Conservation (phyloP, 345 rosid species). For the Moricandia moricandioides region DNA sequence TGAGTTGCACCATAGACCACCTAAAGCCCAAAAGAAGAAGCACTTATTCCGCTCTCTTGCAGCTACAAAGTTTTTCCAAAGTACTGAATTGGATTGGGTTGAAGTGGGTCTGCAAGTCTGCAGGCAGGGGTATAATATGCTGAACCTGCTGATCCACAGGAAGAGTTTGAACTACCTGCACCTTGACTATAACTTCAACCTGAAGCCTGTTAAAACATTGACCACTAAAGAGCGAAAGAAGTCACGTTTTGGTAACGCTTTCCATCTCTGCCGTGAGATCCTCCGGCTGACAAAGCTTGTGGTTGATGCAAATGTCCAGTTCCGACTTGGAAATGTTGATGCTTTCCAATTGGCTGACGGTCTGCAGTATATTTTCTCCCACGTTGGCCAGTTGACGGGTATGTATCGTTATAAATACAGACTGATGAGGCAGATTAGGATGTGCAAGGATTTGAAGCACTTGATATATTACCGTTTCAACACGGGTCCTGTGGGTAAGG, state of each 20-base stretch:
- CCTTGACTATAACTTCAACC: slow-evolving; percentile 91
- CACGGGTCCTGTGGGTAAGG: slow-evolving; percentile 98
- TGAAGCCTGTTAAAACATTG: slow-evolving; percentile 98
- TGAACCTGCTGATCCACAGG: slow-evolving; percentile 92
- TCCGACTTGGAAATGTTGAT: slow-evolving; percentile 94
- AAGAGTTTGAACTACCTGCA: slow-evolving; percentile 93
- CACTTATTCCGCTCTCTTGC: slow-evolving; percentile 94
- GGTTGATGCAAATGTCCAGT: slow-evolving; percentile 97
- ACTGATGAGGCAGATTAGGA: slow-evolving; percentile 94
- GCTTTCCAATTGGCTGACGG: slow-evolving; percentile 99
- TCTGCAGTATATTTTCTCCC: slow-evolving; percentile 91
- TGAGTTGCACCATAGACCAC: slow-evolving; percentile 98
- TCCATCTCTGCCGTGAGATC: slow-evolving; percentile 98
- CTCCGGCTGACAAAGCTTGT: slow-evolving; percentile 94
- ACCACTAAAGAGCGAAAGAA: slow-evolving; percentile 97
- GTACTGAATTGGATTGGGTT: slow-evolving; percentile 98
- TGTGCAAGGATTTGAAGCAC: slow-evolving; percentile 98
- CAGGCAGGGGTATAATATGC: slow-evolving; percentile 98
- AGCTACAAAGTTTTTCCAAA: slow-evolving; percentile 97
- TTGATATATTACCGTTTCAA: slow-evolving; percentile 94
- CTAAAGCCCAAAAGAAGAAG: slow-evolving; percentile 99
- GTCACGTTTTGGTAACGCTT: slow-evolving; percentile 97
- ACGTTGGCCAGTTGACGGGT: slow-evolving; percentile 98
- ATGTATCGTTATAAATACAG: slow-evolving; percentile 97
- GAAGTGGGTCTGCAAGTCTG: slow-evolving; percentile 99